Evolutionary conservation across 2,329 filamentous ascomycete genomes (phyloP), one percentile per base, ranked within the genome.

Genomic region (Lasiodiplodia sp.): DNA sequence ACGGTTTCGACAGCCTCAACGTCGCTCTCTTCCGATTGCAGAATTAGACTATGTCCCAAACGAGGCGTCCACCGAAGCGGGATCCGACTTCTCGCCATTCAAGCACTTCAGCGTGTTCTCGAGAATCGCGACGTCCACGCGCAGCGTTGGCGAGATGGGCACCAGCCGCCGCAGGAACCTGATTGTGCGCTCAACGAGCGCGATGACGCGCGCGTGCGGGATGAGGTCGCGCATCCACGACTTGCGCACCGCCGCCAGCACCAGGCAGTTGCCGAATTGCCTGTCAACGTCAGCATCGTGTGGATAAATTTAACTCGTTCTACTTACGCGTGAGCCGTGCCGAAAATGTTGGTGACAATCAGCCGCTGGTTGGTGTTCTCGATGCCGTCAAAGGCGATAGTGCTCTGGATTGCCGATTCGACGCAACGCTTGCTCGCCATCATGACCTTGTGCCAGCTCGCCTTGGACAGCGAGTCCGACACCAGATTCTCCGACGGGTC

Each of bases 231-330:
- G 81, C 1, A 96, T 85, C 55, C 70, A 72, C 57, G 95, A 92
- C 70, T 86, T 87, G 79, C 89, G 94, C 3, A 91, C 92, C 1
- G 95, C 94, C 31, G 92, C 89, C 2, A 99, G 87, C n/a, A 96
- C 93, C 60, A 98, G 85, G 75, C 97, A 88, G 77, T 98, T 98
- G 69, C 96, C 95, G 84, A 96, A 99, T 93, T 99, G 96, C 6
- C 94, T 97, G 58, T 31, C 21, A 37, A 38, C 44, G 66, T 74
- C 69, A 51, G 62, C 51, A 69, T 25, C 68, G 71, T 79, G 76
- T 69, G 58, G 40, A 57, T 28, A 28, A 28, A 23, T 6, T 14
- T 57, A 57, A 58, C 23, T 0, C 14, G 64, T 14, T 18, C 1
- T 14, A 89, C 93, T 88, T 92, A 97, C 92, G 95, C 94, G 85